Evolutionary conservation across 2,329 filamentous ascomycete species (phyloP).

Genomic region (Cladophialophora yegresii): DNA sequence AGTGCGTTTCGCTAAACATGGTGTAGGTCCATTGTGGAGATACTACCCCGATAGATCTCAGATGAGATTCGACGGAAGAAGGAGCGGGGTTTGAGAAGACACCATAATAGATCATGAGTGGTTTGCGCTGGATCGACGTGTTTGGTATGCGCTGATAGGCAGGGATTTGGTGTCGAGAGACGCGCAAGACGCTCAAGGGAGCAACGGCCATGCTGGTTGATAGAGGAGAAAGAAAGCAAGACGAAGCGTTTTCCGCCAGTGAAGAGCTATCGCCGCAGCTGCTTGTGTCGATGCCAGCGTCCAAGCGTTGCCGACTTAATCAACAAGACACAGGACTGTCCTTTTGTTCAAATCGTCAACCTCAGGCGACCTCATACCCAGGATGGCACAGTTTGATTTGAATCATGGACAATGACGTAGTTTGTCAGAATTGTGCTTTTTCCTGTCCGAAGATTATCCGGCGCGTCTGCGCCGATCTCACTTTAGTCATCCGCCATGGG

Average conservation of each 20-base stretch:
- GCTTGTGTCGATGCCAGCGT: background rate
- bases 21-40: conserved; percentile 67
- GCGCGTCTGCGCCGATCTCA: too few relatives aligned
- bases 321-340: background rate
- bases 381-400: background rate
- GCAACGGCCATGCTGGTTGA: conserved; percentile 43
- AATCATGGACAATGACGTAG: background rate
- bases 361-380: background rate
- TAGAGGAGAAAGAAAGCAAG: background rate
- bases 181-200: conserved; percentile 54
- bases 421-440: background rate
- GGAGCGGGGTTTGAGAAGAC: conserved; percentile 55
- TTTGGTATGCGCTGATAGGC: conserved; percentile 62
- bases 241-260: too few relatives aligned
- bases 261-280: background rate
- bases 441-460: background rate
- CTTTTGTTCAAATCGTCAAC: background rate
- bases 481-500: conserved; percentile 1
- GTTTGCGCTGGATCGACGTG: conserved; percentile 63
- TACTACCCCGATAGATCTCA: conserved; percentile 57
- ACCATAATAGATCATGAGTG: conserved; percentile 66
- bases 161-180: conserved; percentile 63
- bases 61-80: conserved; percentile 58
- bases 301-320: background rate
- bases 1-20: conserved; percentile 68